phyloP scores from a whole-genome alignment of 371 early-diverging fungal species.

The Mucor indicus region DNA sequence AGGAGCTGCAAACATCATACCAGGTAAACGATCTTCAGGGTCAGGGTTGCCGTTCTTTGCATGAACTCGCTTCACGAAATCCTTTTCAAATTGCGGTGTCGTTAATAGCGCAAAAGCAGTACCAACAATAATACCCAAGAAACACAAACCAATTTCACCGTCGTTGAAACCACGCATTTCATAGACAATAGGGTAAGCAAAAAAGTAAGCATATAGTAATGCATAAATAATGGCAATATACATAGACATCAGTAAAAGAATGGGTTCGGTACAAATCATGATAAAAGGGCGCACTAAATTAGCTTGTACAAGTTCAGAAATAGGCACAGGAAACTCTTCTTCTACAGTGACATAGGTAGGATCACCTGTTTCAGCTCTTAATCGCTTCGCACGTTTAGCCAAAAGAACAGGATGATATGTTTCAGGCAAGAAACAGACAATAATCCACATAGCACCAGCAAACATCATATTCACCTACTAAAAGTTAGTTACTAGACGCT shows the following conservation, averaged over 20 bases:
- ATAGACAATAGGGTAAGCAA: conserved; percentile 44
- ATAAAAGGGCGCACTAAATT: conserved; percentile 35
- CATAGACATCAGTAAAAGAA: conserved; percentile 35
- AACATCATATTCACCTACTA: conserved; percentile 39
- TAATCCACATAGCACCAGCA: conserved; percentile 37
- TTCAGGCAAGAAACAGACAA: conserved; percentile 35
- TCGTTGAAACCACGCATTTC: conserved; percentile 32
- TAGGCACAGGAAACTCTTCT: conserved; percentile 31
- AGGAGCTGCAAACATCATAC: conserved; percentile 45
- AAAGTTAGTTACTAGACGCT: not conserved
- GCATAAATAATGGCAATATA: conserved; percentile 46
- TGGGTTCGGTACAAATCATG: conserved; percentile 43
- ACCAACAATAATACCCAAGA: conserved; percentile 41
- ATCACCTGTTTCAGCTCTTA: conserved; percentile 30
- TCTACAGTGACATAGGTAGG: conserved; percentile 32
- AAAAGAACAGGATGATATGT: conserved; percentile 39
- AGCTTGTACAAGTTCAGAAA: conserved; percentile 28
- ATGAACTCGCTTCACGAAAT: conserved; percentile 5
- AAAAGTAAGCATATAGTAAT: conserved; percentile 41
- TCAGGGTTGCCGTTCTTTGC: conserved; percentile 16
- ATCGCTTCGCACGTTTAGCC: conserved; percentile 23
- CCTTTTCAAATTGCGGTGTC: conserved; percentile 33
- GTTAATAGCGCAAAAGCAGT: conserved; percentile 29
- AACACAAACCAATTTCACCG: conserved; percentile 36
- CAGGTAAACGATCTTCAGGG: conserved; percentile 44